phyloP scores from a whole-genome alignment of 176 grass and related monocot species.

The Aegilops longissima region DNA sequence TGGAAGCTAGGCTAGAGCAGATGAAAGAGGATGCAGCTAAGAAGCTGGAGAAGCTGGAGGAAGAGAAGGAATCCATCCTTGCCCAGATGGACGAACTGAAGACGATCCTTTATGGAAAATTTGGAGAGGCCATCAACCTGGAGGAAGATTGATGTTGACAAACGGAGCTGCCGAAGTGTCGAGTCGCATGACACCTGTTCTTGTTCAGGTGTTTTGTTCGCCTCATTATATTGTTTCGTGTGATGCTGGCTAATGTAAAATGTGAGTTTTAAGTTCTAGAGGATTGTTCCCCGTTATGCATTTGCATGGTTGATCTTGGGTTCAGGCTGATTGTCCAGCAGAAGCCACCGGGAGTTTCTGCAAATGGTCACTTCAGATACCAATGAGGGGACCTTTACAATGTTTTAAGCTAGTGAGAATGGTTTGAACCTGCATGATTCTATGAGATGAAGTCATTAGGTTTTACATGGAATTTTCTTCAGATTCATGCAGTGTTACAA shows the following conservation, averaged over 20 bases:
- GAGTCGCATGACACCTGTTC: neutral
- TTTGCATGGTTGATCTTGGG: neutral
- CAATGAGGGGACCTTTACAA: neutral
- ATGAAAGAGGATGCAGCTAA: constrained; percentile 90
- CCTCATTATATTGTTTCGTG: neutral
- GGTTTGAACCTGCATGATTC: neutral
- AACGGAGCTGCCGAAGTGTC: neutral
- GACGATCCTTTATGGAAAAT: constrained; percentile 93
- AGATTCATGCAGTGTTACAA: neutral
- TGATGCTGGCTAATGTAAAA: neutral
- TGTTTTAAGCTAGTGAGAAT: neutral
- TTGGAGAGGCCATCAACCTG: constrained; percentile 95
- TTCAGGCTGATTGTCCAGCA: neutral
- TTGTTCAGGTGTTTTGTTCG: neutral
- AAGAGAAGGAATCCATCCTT: constrained; percentile 80
- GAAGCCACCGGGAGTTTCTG: neutral
- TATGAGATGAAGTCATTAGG: neutral
- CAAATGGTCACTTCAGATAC: neutral
- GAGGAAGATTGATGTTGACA: constrained; percentile 70
- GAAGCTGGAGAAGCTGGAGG: constrained; percentile 70
- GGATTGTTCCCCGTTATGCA: neutral
- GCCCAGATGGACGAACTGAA: constrained; percentile 85
- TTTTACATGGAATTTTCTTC: neutral
- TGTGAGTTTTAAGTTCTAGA: neutral
- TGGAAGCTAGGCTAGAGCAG: constrained; percentile 79